phyloP scores from a whole-genome alignment of 2,329 filamentous ascomycete species.

The Grosmannia serpens region DNA sequence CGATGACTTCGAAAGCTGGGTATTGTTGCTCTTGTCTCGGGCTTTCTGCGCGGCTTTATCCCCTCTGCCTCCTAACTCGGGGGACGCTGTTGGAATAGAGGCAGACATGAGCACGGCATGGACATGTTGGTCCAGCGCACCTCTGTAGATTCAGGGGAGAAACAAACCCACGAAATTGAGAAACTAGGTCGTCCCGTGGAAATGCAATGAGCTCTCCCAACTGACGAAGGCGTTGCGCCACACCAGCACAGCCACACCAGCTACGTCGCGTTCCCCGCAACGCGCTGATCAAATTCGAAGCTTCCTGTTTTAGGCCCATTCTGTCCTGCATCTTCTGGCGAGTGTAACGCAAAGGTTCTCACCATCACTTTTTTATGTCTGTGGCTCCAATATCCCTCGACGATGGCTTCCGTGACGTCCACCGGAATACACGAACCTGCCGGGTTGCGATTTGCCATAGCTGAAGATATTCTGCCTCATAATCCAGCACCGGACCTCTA shows the following conservation, averaged over 20 bases:
- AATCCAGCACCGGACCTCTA: constrained; percentile 58
- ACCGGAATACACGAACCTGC: constrained; percentile 84
- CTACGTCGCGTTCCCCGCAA: not conserved
- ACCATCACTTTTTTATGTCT: not conserved
- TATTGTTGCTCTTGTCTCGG: not conserved
- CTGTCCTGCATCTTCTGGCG: no score
- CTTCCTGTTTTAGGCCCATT: constrained; percentile 3
- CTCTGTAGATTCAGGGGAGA: not conserved
- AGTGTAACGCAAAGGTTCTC: not conserved
- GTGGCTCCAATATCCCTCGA: not conserved
- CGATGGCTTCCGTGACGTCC: constrained; percentile 84
- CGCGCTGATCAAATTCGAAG: not conserved
- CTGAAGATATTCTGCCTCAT: constrained; percentile 62
- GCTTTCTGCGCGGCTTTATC: not conserved
- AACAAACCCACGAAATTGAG: not conserved
- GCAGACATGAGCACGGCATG: constrained; percentile 7
- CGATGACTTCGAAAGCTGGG: not conserved
- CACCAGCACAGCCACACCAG: not conserved
- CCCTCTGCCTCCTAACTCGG: constrained; percentile 3
- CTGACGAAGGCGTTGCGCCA: not conserved
- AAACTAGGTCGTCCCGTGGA: no score
- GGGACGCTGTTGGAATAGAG: constrained; percentile 9
- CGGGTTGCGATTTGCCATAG: constrained; percentile 70
- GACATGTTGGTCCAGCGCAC: constrained; percentile 4
- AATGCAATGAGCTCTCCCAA: not conserved